Evolutionary conservation across 75 land plant species (phyloP).

Genomic region (Selaginella tamariscina): DNA sequence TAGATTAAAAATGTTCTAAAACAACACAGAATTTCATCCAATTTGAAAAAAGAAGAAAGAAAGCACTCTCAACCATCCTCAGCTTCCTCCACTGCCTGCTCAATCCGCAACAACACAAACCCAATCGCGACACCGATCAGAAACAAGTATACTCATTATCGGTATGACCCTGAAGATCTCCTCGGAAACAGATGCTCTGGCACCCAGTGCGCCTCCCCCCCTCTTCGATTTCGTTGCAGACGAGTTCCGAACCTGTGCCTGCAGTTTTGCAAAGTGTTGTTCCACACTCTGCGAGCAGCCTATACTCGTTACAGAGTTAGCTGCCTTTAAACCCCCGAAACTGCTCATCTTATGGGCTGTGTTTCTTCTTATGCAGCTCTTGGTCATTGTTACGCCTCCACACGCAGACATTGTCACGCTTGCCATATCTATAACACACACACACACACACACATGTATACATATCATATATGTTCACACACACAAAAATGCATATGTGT

Average conservation of each 20-base stretch:
- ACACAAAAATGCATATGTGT: too few relatives aligned
- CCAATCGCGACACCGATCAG: conserved; percentile 83
- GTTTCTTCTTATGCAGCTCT: background rate
- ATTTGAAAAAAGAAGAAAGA: too few relatives aligned
- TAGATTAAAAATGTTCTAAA: too few relatives aligned
- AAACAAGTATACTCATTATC: conserved; percentile 66
- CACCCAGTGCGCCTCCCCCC: conserved; percentile 53
- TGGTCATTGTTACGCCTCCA: background rate
- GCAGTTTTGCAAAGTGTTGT: background rate
- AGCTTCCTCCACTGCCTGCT: conserved; percentile 71
- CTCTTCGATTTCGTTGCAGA: too few relatives aligned
- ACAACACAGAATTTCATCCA: too few relatives aligned
- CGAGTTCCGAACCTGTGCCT: background rate
- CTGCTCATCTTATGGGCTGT: background rate
- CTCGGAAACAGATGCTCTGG: conserved; percentile 47
- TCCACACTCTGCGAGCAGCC: background rate
- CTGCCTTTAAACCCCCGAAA: background rate
- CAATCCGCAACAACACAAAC: conserved; percentile 75
- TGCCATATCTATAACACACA: too few relatives aligned
- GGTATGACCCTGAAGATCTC: conserved; percentile 75
- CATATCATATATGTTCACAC: too few relatives aligned
- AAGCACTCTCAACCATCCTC: conserved; percentile 27
- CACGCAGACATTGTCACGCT: background rate
- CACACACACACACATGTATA: too few relatives aligned
- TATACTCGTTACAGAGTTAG: background rate